phyloP scores from a whole-genome alignment of 768 basidiomycete genomes.

The Tulasnella calospora region DNA sequence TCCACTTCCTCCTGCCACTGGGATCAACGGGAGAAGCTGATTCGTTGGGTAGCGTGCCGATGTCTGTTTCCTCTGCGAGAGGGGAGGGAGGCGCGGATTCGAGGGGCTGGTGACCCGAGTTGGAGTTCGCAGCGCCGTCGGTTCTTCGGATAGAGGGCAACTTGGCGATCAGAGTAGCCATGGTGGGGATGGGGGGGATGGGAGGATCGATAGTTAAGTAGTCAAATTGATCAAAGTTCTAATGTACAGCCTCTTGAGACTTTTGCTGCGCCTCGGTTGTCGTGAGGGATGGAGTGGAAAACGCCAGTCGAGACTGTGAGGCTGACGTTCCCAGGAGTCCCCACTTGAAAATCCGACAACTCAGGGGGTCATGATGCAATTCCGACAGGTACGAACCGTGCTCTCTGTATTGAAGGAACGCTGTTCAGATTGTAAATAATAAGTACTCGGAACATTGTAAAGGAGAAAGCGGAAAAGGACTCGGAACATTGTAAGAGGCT shows the following conservation, averaged over 20 bases:
- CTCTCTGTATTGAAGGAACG: not conserved
- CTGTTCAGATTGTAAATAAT: constrained; percentile 1
- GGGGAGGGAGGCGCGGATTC: constrained; percentile 24
- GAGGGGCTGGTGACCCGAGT: constrained; percentile 16
- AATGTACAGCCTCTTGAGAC: not conserved
- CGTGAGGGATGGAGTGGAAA: not conserved
- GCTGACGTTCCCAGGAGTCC: not conserved
- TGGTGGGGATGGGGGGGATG: not conserved
- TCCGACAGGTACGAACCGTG: not conserved
- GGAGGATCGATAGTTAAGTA: not conserved
- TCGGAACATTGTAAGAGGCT: not conserved
- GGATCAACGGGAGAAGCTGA: not conserved
- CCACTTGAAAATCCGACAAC: not conserved
- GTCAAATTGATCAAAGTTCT: not conserved
- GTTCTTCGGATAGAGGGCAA: constrained; percentile 15
- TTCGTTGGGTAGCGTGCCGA: constrained; percentile 10
- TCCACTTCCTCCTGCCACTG: constrained; percentile 28
- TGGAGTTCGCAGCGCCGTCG: not conserved
- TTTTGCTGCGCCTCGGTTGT: not conserved
- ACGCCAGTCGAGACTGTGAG: not conserved
- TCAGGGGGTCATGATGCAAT: constrained; percentile 5
- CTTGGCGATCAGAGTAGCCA: constrained; percentile 19
- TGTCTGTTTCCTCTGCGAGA: constrained; percentile 15
- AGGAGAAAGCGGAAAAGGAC: not conserved
- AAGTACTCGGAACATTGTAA: not conserved